phyloP scores from a whole-genome alignment of 164 flowering plant genomes.

The Sextonia rubra region DNA sequence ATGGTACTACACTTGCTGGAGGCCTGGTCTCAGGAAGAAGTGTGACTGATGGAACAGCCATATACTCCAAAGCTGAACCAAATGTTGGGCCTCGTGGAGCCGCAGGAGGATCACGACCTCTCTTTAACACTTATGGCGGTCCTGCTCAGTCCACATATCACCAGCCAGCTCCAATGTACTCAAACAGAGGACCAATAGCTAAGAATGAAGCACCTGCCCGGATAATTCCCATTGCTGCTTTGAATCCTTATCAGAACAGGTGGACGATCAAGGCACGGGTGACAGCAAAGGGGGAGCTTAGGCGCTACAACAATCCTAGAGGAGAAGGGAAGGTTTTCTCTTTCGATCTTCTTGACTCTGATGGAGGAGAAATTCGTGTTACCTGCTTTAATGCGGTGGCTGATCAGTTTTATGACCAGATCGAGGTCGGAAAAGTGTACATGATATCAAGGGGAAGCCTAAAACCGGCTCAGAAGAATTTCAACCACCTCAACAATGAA shows the following conservation, averaged over 20 bases:
- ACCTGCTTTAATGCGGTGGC: slow-evolving; percentile 92
- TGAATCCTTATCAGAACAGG: slow-evolving; percentile 82
- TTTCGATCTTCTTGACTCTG: slow-evolving; percentile 92
- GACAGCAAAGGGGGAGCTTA: slow-evolving; percentile 71
- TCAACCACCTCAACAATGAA: slow-evolving; percentile 72
- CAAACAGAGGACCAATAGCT: slow-evolving; percentile 72
- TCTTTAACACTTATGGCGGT: slow-evolving; percentile 29
- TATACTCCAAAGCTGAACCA: slow-evolving; percentile 31
- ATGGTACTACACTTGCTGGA: slow-evolving; percentile 27
- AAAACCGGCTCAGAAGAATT: slow-evolving; percentile 76
- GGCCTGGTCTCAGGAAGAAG: slow-evolving; percentile 32
- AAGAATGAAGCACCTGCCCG: slow-evolving; percentile 80
- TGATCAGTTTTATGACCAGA: slow-evolving; percentile 73
- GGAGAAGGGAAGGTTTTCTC: slow-evolving; percentile 95
- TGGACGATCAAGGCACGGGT: slow-evolving; percentile 99
- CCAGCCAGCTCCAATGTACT: slow-evolving; percentile 64
- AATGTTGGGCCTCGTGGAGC: not conserved
- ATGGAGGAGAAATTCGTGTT: slow-evolving; percentile 89
- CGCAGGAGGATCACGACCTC: slow-evolving; percentile 32
- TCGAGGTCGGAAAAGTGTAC: slow-evolving; percentile 82
- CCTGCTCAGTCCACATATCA: slow-evolving; percentile 42
- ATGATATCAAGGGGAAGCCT: slow-evolving; percentile 71
- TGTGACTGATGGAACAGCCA: slow-evolving; percentile 22
- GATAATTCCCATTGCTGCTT: slow-evolving; percentile 79
- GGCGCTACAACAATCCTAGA: slow-evolving; percentile 65